phyloP scores from a whole-genome alignment of 306 rosid genomes.

The Oemleria cerasiformis region DNA sequence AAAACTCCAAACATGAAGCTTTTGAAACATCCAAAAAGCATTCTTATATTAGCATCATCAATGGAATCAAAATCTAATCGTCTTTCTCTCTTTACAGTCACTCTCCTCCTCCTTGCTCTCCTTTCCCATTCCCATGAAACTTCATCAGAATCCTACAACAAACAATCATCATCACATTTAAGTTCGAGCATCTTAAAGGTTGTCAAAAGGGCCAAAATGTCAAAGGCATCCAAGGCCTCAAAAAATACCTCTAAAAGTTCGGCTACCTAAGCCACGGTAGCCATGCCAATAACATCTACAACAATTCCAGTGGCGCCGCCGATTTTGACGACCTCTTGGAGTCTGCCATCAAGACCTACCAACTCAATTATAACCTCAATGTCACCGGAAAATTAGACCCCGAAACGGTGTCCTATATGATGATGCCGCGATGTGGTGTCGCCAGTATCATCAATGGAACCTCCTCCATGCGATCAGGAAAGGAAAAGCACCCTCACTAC shows the following conservation, averaged over 20 bases:
- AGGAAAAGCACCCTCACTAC: not conserved
- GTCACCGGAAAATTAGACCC: constrained; percentile 30
- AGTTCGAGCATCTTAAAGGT: constrained; percentile 31
- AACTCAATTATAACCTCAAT: constrained; percentile 22
- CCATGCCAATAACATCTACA: not conserved
- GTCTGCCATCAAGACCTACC: constrained; percentile 39
- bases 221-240: constrained; percentile 34
- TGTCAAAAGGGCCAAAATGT: constrained; percentile 33
- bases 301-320: not conserved
- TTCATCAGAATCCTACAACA: not conserved
- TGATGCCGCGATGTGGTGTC: constrained; percentile 45
- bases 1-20: not conserved
- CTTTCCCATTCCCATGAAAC: not conserved
- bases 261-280: constrained; percentile 30
- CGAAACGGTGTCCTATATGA: constrained; percentile 29
- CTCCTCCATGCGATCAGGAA: constrained; percentile 25
- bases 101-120: not conserved
- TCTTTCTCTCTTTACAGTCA: not conserved
- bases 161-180: constrained; percentile 15
- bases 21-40: not conserved
- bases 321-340: constrained; percentile 33
- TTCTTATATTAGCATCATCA: not conserved
- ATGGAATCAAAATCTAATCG: not conserved
- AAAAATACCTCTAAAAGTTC: constrained; percentile 32
- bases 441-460: constrained; percentile 24